Conservation (phyloP, 2,329 filamentous ascomycete genomes). For the Alternaria longipes region DNA sequence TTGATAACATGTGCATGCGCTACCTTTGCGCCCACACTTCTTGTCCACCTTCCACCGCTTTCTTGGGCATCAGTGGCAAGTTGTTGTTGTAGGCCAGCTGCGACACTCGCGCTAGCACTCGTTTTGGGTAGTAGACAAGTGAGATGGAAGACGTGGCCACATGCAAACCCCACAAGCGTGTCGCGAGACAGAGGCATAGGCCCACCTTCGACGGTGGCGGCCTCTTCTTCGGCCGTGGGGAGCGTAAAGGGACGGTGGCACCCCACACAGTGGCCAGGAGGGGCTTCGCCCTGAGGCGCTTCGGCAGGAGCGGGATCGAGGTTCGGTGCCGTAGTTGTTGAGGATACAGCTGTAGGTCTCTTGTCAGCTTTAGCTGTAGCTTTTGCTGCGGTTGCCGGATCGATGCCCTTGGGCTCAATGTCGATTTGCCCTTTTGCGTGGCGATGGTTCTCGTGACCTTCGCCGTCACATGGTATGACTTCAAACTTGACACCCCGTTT, state of each 20-base stretch:
- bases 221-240: constrained; percentile 42
- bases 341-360: constrained; percentile 32
- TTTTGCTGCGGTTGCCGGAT: constrained; percentile 37
- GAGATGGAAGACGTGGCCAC: constrained; percentile 83
- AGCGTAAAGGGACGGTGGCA: constrained; percentile 45
- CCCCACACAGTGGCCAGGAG: constrained; percentile 47
- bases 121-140: constrained; percentile 68
- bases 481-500: constrained; percentile 90
- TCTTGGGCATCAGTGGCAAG: constrained; percentile 54
- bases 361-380: constrained; percentile 32
- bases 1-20: constrained; percentile 78
- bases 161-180: constrained; percentile 81
- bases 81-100: constrained; percentile 56
- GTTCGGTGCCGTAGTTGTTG: constrained; percentile 27
- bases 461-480: constrained; percentile 61
- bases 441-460: constrained; percentile 21
- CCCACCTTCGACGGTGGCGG: constrained; percentile 28
- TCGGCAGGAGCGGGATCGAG: constrained; percentile 36
- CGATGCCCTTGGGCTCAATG: constrained; percentile 40
- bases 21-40: constrained; percentile 70
- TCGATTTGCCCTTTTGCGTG: constrained; percentile 35
- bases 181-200: constrained; percentile 57
- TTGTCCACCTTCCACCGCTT: constrained; percentile 57
- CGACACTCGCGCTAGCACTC: constrained; percentile 53
- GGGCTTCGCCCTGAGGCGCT: constrained; percentile 35